Conservation (phyloP, 2,329 filamentous ascomycete species). For the Rutstroemia sp. region DNA sequence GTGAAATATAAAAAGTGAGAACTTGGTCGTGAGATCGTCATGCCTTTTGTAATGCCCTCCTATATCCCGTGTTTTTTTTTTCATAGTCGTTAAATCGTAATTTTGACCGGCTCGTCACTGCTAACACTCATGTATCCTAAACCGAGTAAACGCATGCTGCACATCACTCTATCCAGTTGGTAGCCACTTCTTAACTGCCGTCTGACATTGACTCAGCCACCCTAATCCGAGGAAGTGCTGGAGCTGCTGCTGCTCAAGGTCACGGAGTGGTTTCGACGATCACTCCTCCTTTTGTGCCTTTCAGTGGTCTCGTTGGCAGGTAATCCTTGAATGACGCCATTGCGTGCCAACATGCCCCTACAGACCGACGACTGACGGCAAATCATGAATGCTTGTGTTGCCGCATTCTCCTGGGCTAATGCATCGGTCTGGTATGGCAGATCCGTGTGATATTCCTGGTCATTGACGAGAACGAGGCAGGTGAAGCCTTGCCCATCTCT, state of each 20-base stretch:
- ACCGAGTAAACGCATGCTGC: not conserved
- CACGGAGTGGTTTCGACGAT: constrained; percentile 28
- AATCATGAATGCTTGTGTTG: constrained; percentile 94
- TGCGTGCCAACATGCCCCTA: constrained; percentile 76
- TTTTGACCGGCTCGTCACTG: not conserved
- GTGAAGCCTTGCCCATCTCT: constrained; percentile 68
- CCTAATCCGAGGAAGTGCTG: constrained; percentile 28
- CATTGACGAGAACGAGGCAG: constrained; percentile 90
- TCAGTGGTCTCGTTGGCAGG: constrained; percentile 37
- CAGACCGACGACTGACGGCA: constrained; percentile 97
- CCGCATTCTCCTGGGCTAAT: constrained; percentile 85
- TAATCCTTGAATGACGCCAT: constrained; percentile 60
- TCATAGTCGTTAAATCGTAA: constrained; percentile 16
- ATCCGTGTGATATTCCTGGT: constrained; percentile 92
- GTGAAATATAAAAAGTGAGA: not conserved
- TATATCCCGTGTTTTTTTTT: constrained; percentile 17
- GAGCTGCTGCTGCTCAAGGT: constrained; percentile 31
- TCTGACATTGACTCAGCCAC: constrained; percentile 16
- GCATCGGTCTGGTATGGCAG: constrained; percentile 73
- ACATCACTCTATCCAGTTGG: constrained; percentile 1
- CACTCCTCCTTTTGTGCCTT: constrained; percentile 25
- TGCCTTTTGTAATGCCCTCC: constrained; percentile 6
- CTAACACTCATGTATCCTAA: not conserved
- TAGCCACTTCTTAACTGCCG: constrained; percentile 25
- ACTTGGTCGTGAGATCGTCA: not conserved